Percentiles rank a stretch among this genome's conserved stretches.
phyloP scores from a whole-genome alignment of 2,329 filamentous ascomycete genomes.

The Trichoderma cornu-damae region DNA sequence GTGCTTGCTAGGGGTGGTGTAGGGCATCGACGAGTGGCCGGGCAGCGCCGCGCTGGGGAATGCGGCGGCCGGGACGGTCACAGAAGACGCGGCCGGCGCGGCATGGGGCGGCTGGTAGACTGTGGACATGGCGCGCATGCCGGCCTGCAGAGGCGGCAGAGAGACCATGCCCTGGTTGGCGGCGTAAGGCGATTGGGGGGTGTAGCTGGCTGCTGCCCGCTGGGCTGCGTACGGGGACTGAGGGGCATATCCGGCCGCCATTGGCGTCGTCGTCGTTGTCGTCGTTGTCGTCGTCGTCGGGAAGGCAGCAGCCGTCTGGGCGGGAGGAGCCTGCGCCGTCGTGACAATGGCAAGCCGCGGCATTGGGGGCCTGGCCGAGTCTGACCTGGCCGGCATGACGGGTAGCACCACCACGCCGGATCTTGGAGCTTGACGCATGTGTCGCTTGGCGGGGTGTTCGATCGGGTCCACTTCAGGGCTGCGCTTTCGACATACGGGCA shows the following conservation, averaged over 20 bases:
- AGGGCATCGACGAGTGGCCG: conserved; percentile 35
- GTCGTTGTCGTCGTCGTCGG: neutral
- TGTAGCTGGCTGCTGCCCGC: conserved; percentile 31
- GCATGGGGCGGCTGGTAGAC: conserved; percentile 56
- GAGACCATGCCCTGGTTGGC: conserved; percentile 41
- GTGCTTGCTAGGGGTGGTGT: conserved; percentile 49
- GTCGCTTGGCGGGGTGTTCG: conserved; percentile 53
- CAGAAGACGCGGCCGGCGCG: conserved; percentile 24
- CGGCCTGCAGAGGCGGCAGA: conserved; percentile 56
- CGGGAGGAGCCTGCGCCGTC: conserved; percentile 31
- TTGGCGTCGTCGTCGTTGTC: neutral
- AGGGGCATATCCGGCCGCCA: neutral
- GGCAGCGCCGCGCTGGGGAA: conserved; percentile 24
- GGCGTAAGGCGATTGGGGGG: conserved; percentile 37
- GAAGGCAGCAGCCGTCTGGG: conserved; percentile 30
- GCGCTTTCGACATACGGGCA: conserved; percentile 44
- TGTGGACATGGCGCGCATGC: conserved; percentile 68
- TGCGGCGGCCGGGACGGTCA: conserved; percentile 24
- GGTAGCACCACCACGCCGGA: conserved; percentile 21
- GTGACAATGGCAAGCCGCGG: conserved; percentile 67
- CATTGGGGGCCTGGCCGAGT: conserved; percentile 53
- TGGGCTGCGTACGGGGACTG: conserved; percentile 11
- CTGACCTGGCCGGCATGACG: conserved; percentile 23
- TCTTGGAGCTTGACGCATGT: conserved; percentile 26
- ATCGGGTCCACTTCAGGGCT: conserved; percentile 45